phyloP scores from a whole-genome alignment of 306 rosid genomes.

The Casuarina equisetifolia region DNA sequence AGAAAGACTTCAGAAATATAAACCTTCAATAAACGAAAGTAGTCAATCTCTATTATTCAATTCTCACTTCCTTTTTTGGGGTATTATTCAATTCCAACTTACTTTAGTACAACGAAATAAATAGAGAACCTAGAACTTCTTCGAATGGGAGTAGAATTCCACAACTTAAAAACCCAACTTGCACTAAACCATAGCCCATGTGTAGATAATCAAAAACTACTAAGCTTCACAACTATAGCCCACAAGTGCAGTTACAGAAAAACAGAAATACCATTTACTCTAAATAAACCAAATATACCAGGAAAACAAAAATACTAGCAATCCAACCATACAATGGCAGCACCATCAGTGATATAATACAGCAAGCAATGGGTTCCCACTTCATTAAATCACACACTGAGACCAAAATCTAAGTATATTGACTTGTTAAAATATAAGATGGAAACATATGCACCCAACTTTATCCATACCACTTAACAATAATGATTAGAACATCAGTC shows the following conservation, averaged over 20 bases:
- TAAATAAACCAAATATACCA: too few relatives aligned
- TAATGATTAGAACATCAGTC: neutral
- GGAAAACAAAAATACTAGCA: too few relatives aligned
- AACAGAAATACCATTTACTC: neutral
- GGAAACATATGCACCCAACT: neutral
- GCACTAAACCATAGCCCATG: neutral
- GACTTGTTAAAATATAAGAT: neutral
- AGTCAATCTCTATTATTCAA: too few relatives aligned
- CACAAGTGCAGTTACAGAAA: neutral
- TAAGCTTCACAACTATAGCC: neutral
- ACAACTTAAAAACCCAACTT: neutral
- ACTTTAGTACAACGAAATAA: neutral
- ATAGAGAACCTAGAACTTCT: neutral
- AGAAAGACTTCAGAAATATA: neutral
- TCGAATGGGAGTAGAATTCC: neutral
- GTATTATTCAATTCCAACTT: neutral
- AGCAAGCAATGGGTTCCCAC: neutral
- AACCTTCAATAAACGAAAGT: neutral
- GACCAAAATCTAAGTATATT: neutral
- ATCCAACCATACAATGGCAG: neutral
- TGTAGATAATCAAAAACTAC: neutral
- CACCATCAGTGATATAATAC: neutral
- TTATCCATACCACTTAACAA: neutral
- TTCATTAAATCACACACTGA: neutral
- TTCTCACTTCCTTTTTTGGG: neutral